Conservation (phyloP, 1,139 yeast species). For the Pichiaceae sp. region DNA sequence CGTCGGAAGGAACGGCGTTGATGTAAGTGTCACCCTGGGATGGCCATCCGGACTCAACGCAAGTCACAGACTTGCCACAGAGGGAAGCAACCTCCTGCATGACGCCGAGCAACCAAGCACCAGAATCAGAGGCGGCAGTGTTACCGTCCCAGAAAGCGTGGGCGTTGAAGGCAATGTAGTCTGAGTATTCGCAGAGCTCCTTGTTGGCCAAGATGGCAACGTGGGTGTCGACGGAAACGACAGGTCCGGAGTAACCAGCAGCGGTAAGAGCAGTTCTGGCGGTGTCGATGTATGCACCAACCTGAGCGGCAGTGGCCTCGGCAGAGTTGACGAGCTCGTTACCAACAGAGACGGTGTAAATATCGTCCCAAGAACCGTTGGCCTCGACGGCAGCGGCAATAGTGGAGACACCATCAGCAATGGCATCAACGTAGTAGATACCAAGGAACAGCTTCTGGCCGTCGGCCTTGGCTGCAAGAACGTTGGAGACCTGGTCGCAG, state of each 20-base stretch:
- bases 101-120: conserved; percentile 61
- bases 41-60: conserved; percentile 83
- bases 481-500: conserved; percentile 69
- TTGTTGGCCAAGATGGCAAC: conserved; percentile 68
- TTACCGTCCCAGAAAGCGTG: conserved; percentile 77
- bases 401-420: conserved; percentile 40
- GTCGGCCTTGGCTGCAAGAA: conserved; percentile 50
- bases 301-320: conserved; percentile 48
- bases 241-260: conserved; percentile 60
- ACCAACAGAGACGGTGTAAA: conserved; percentile 70
- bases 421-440: conserved; percentile 49
- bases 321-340: conserved; percentile 74
- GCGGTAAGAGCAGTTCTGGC: conserved; percentile 56
- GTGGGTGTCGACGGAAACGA: conserved; percentile 75
- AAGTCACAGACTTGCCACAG: conserved; percentile 55
- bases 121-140: conserved; percentile 57
- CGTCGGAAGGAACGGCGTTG: conserved; percentile 59
- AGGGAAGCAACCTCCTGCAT: conserved; percentile 58
- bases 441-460: conserved; percentile 67
- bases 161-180: conserved; percentile 74
- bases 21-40: conserved; percentile 59
- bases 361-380: conserved; percentile 65
- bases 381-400: conserved; percentile 46
- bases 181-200: conserved; percentile 60
- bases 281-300: conserved; percentile 42